A percentile compares a stretch with the other conserved stretches of the same genome.
Evolutionary conservation across 345 rosid genomes (phyloP).

Genomic region (Salix koriyanagi): DNA sequence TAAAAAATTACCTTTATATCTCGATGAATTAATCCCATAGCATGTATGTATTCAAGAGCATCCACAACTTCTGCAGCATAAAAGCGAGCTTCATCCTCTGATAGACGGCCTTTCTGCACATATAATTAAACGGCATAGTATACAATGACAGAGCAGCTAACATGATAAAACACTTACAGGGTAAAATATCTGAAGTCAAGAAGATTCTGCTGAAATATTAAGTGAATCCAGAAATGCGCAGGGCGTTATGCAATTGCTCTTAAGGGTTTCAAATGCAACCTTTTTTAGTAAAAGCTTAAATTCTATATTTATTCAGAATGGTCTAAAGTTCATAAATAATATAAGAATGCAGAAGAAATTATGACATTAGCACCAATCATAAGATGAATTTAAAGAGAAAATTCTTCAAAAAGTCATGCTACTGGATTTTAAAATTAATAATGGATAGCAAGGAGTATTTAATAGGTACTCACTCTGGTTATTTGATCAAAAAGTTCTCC

Average conservation of each 20-base stretch:
- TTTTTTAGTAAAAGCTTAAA: not conserved
- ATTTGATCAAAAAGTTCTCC: constrained; percentile 99
- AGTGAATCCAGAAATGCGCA: not conserved
- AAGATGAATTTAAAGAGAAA: not conserved
- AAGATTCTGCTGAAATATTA: not conserved
- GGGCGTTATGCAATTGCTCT: not conserved
- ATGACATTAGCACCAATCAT: not conserved
- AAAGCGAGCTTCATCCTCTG: constrained; percentile 89
- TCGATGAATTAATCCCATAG: constrained; percentile 90
- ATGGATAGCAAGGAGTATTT: not conserved
- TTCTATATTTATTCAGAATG: not conserved
- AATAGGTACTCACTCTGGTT: constrained; percentile 68
- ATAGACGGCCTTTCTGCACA: constrained; percentile 67
- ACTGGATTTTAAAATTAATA: not conserved
- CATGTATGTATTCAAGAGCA: constrained; percentile 93
- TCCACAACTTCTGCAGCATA: constrained; percentile 90
- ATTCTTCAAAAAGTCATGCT: not conserved
- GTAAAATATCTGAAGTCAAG: not conserved
- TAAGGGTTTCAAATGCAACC: not conserved
- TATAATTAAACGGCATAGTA: constrained; percentile 8
- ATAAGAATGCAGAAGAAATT: not conserved
- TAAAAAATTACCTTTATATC: constrained; percentile 73
- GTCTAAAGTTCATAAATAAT: not conserved
- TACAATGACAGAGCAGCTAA: not conserved
- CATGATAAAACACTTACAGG: not conserved